A percentile compares a stretch with the other conserved stretches of the same genome.
phyloP scores from a whole-genome alignment of 2,329 filamentous ascomycete genomes.

The Curvularia eragrostidis region DNA sequence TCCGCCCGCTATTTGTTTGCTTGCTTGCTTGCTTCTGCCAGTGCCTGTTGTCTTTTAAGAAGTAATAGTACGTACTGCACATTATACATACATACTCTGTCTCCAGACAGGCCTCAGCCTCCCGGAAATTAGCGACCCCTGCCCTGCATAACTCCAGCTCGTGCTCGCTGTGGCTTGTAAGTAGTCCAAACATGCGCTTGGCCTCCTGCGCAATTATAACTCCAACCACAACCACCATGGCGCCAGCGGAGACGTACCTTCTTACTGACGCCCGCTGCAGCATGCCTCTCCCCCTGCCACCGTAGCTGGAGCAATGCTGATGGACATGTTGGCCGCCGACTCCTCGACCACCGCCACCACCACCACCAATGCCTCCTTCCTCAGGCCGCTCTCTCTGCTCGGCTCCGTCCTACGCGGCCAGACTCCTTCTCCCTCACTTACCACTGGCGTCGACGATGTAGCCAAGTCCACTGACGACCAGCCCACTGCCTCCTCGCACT shows the following conservation, averaged over 20 bases:
- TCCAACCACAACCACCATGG: slow-evolving; percentile 24
- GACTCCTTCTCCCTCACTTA: slow-evolving; percentile 25
- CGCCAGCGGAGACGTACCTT: neutral
- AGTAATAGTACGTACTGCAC: too few relatives aligned
- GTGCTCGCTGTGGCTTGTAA: slow-evolving; percentile 42
- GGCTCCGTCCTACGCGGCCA: slow-evolving; percentile 40
- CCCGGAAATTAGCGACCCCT: slow-evolving; percentile 10
- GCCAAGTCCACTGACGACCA: slow-evolving; percentile 1
- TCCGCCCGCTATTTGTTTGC: neutral
- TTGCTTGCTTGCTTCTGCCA: too few relatives aligned
- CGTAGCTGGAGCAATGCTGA: slow-evolving; percentile 40
- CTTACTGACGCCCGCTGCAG: slow-evolving; percentile 26
- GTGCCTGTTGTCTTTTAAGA: too few relatives aligned
- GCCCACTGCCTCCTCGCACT: slow-evolving; percentile 7
- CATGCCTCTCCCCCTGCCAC: slow-evolving; percentile 21
- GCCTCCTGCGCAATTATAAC: neutral
- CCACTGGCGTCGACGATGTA: slow-evolving; percentile 3
- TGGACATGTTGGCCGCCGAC: slow-evolving; percentile 50
- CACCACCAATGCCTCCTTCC: slow-evolving; percentile 35
- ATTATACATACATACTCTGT: neutral
- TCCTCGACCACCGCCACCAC: slow-evolving; percentile 35
- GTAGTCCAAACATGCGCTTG: slow-evolving; percentile 29
- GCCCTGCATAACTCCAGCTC: slow-evolving; percentile 27
- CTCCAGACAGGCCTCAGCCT: neutral
- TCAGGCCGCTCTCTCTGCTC: slow-evolving; percentile 45